A percentile compares a stretch with the other conserved stretches of the same genome.
Evolutionary conservation across 768 basidiomycete species (phyloP).

Genomic region (Serendipita indica): DNA sequence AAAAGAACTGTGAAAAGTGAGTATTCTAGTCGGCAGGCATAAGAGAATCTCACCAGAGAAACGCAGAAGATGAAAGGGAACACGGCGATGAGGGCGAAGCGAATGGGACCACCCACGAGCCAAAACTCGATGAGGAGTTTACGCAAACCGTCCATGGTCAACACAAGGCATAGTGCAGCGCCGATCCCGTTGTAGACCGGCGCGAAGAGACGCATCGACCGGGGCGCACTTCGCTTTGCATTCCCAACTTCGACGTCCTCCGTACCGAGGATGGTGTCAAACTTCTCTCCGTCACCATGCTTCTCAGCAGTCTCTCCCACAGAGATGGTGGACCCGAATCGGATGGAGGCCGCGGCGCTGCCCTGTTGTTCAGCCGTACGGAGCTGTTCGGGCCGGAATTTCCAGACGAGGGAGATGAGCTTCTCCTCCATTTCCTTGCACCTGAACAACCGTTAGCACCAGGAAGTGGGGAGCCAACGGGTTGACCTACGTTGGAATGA

Average conservation of each 20-base stretch:
- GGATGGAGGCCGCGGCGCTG: neutral
- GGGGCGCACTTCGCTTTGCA: slow-evolving; percentile 22
- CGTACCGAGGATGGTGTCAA: slow-evolving; percentile 49
- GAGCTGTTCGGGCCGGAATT: slow-evolving; percentile 19
- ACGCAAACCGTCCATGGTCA: slow-evolving; percentile 49
- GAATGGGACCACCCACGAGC: slow-evolving; percentile 31
- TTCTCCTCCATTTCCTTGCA: slow-evolving; percentile 43
- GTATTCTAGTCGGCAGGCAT: slow-evolving; percentile 18
- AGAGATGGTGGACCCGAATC: neutral
- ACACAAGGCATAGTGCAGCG: slow-evolving; percentile 29
- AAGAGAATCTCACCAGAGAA: slow-evolving; percentile 25
- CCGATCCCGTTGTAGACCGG: slow-evolving; percentile 25
- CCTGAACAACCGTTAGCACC: slow-evolving; percentile 15
- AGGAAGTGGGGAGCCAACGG: neutral
- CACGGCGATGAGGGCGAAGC: slow-evolving; percentile 31
- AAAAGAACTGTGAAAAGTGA: slow-evolving; percentile 20
- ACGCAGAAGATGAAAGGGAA: slow-evolving; percentile 33
- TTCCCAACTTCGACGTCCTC: slow-evolving; percentile 27
- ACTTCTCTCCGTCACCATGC: slow-evolving; percentile 19
- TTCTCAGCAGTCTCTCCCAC: slow-evolving; percentile 9
- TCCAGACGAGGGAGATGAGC: slow-evolving; percentile 71
- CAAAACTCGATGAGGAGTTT: slow-evolving; percentile 40
- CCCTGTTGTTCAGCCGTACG: neutral
- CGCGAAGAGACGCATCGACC: slow-evolving; percentile 25
- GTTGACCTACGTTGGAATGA: slow-evolving; percentile 30